Conservation (phyloP, 305 asterid genomes). For the Rubia tinctorum region DNA sequence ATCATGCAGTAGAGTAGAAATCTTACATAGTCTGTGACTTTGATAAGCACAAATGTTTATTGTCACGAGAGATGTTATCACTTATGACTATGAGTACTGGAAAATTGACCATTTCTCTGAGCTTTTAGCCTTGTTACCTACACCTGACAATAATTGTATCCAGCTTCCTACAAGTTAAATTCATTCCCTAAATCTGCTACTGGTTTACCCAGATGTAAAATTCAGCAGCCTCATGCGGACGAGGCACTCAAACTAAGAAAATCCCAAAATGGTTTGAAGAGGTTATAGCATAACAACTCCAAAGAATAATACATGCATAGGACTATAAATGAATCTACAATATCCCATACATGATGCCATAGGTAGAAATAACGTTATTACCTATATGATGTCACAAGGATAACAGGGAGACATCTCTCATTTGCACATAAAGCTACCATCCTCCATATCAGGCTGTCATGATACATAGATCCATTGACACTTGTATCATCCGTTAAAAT, state of each 20-base stretch:
- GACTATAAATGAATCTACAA: background rate
- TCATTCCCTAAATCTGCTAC: background rate
- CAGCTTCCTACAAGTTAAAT: background rate
- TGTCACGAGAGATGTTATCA: background rate
- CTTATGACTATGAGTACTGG: background rate
- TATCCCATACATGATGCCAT: background rate
- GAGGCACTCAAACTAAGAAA: background rate
- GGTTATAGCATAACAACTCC: background rate
- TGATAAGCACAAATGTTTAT: background rate
- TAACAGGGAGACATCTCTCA: constrained; percentile 76
- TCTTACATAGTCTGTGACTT: background rate
- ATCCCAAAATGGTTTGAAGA: background rate
- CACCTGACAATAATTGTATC: background rate
- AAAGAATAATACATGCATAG: background rate
- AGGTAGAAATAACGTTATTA: constrained; percentile 27
- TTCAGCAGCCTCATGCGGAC: background rate
- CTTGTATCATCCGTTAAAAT: constrained; percentile 52
- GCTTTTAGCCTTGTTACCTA: background rate
- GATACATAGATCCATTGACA: constrained; percentile 79
- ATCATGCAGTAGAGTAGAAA: background rate
- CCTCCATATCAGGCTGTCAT: constrained; percentile 95
- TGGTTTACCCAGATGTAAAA: background rate
- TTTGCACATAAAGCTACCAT: constrained; percentile 83
- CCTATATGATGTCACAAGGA: constrained; percentile 91
- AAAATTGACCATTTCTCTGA: background rate